These are phyloP conservation scores for Corylus avellana DNA, from an alignment of 306 rosid genomes.

Conservation along the genomic window DNA sequence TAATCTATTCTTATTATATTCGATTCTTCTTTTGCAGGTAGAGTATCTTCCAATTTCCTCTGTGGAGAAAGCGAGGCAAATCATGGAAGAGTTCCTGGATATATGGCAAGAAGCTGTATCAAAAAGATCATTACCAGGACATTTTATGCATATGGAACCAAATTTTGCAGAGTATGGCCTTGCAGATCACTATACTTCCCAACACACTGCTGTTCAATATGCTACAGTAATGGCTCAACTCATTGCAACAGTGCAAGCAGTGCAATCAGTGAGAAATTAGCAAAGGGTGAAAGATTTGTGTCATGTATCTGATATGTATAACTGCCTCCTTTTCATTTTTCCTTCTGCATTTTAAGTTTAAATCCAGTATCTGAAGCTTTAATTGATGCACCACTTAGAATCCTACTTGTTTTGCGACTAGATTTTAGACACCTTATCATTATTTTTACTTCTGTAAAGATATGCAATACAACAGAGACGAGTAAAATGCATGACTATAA, in stretches of 20 bases:
- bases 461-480: background rate
- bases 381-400: background rate
- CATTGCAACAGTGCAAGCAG: slow-evolving; percentile 61
- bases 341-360: slow-evolving; percentile 1
- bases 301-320: slow-evolving; percentile 8
- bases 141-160: slow-evolving; percentile 73
- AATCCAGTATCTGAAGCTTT: slow-evolving; percentile 1
- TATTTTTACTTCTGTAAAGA: background rate
- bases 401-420: background rate
- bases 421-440: too few species aligned
- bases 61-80: slow-evolving; percentile 64
- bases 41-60: slow-evolving; percentile 91
- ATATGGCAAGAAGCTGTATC: slow-evolving; percentile 71
- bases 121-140: slow-evolving; percentile 83
- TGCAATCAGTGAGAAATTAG: slow-evolving; percentile 61
- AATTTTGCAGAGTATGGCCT: slow-evolving; percentile 75
- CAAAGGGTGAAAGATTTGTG: slow-evolving; percentile 1
- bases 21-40: slow-evolving; percentile 42
- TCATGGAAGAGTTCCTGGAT: slow-evolving; percentile 77
- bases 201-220: slow-evolving; percentile 89
- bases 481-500: background rate
- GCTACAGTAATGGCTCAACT: slow-evolving; percentile 76
- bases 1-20: slow-evolving; percentile 14
- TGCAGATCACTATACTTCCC: slow-evolving; percentile 61
- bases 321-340: background rate